These are phyloP conservation scores for Annulohypoxylon nitens DNA, from an alignment of 495 filamentous ascomycete genomes.

Conservation along the genomic window DNA sequence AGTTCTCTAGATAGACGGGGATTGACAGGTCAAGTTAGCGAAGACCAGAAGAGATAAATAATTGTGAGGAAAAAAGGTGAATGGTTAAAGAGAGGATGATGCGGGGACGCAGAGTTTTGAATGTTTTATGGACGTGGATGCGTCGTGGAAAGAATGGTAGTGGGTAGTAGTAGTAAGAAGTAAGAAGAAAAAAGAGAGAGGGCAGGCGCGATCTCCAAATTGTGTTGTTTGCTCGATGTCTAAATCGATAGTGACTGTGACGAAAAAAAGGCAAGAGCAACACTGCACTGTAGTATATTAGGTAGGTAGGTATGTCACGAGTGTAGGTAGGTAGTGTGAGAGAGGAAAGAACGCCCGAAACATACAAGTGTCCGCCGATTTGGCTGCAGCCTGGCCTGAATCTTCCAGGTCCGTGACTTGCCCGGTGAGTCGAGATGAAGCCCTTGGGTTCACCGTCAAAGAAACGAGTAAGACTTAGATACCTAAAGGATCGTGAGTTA, in stretches of 20 bases:
- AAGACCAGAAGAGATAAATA: not conserved
- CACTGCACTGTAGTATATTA: too few relatives aligned
- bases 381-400: slow-evolving; percentile 16
- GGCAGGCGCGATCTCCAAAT: not conserved
- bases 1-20: slow-evolving; percentile 8
- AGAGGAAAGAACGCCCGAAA: not conserved
- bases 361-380: slow-evolving; percentile 24
- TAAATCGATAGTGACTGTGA: not conserved
- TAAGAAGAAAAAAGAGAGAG: not conserved
- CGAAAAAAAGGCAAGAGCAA: too few relatives aligned
- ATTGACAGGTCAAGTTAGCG: slow-evolving; percentile 24
- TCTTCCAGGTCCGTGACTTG: slow-evolving; percentile 31
- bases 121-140: not conserved
- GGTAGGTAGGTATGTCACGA: too few relatives aligned
- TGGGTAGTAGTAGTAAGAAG: too few relatives aligned
- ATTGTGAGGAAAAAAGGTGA: not conserved
- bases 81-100: not conserved
- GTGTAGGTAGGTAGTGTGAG: not conserved
- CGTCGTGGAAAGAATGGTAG: not conserved
- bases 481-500: not conserved
- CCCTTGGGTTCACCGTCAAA: not conserved
- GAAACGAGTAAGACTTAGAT: too few relatives aligned
- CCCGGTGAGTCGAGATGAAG: not conserved
- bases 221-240: not conserved
- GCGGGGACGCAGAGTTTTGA: not conserved